Percentiles rank a stretch among this genome's conserved stretches.
phyloP scores from a whole-genome alignment of 495 filamentous ascomycete species.

The Penicillium pancosmium region DNA sequence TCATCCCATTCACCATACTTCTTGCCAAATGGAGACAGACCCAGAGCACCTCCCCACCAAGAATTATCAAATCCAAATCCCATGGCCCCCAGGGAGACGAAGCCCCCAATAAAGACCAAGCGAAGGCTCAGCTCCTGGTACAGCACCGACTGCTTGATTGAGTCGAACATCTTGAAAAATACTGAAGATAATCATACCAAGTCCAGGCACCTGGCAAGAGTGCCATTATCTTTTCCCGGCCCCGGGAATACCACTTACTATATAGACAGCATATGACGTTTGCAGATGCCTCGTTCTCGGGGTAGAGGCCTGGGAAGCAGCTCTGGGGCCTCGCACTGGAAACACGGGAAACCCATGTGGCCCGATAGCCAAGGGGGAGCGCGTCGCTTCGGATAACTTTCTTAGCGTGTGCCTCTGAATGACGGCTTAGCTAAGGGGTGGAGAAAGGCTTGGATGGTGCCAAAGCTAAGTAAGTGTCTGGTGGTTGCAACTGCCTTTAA shows the following conservation, averaged over 20 bases:
- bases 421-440: neutral
- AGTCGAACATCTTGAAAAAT: neutral
- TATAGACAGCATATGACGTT: neutral
- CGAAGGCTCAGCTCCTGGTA: constrained; percentile 14
- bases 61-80: constrained; percentile 18
- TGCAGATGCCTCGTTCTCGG: neutral
- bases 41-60: constrained; percentile 19
- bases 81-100: constrained; percentile 11
- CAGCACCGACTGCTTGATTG: constrained; percentile 8
- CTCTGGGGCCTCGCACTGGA: neutral
- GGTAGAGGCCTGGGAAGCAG: neutral
- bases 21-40: constrained; percentile 8
- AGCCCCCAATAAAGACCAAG: constrained; percentile 12
- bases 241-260: neutral
- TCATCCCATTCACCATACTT: constrained; percentile 11
- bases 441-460: neutral
- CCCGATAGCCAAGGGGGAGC: neutral
- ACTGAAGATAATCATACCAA: neutral
- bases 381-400: neutral
- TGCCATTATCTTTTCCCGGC: neutral
- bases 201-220: neutral
- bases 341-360: neutral
- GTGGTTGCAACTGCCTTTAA: constrained; percentile 1
- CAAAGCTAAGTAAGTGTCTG: neutral
- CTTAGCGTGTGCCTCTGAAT: neutral